Base-by-base conservation (phyloP, 2,329 filamentous ascomycete genomes). In the Ophiostoma australiae region DNA sequence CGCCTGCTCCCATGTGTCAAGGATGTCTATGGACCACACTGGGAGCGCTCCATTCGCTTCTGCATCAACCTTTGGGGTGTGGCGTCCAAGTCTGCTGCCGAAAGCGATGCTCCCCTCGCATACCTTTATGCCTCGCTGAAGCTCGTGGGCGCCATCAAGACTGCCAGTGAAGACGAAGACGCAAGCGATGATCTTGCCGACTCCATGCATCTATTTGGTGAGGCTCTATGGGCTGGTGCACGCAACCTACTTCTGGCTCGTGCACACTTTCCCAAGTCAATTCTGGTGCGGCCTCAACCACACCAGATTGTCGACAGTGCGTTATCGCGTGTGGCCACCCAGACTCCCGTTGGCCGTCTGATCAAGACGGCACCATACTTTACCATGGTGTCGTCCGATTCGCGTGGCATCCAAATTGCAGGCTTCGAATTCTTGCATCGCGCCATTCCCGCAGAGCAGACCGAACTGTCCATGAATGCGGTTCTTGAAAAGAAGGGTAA, bases 171-270 rank as follows among this genome's bases (percentile, higher is more conserved):
- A 10, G 68, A 61, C 0, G 83, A 88, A 23, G 90, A 94, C 23
- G 85, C 90, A 1, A 97, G 97, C 73, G 94, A 98, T 73, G 94
- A 98, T 77, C 84, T 97, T 0, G 81, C 88, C 17, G 94, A 97
- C 76, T 88, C 88, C 0, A 85, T 94, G 76, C 85, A 85, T 69
- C 85, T 89, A 15, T 84, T 85, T 11, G 82, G 86, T n/a, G 79
- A 84, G 23, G 78, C 80, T 0, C 85, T 90, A 52, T 86, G 86
- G 1, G 78, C 81, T 4, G 86, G 85, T 0, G 77, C 95, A 0
- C 85, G 96, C 27, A 77, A 78, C 4, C 77, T 78, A 4, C 48
- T 72, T 5, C 55, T 66, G 20, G 55, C 69, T n/a, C 65, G 68
- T 69, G 27, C 65, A 68, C 55, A 39, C 33, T 58, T n/a, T 23